Percentiles rank a stretch among this genome's conserved stretches.
These are phyloP conservation scores for Apophysomyces variabilis DNA, from an alignment of 371 early-diverging fungal genomes.

Conservation along the genomic window DNA sequence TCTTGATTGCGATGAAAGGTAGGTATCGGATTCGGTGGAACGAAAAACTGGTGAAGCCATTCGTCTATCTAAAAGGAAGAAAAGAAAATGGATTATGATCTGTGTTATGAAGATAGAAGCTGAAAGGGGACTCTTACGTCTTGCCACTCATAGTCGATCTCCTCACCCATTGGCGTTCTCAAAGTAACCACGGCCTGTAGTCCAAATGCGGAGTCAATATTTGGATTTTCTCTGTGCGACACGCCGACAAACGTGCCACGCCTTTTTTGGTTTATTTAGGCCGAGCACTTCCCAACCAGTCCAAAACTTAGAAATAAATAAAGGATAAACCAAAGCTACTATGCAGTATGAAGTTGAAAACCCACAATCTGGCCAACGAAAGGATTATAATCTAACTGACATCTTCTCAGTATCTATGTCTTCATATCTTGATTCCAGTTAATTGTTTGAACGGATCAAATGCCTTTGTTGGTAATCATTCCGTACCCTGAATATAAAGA, in stretches of 20 bases:
- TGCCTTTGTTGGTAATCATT: too few species aligned
- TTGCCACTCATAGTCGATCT: conserved; percentile 8
- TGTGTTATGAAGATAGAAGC: too few species aligned
- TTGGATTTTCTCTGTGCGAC: not conserved
- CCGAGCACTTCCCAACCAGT: too few species aligned
- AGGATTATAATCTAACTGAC: not conserved
- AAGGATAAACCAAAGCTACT: too few species aligned
- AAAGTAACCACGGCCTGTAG: not conserved
- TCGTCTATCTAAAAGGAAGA: conserved; percentile 15
- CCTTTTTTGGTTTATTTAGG: not conserved
- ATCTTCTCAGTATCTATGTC: too few species aligned
- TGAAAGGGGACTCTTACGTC: not conserved
- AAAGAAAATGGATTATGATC: not conserved
- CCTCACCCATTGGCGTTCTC: not conserved
- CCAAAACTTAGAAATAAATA: too few species aligned
- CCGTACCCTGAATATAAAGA: too few species aligned
- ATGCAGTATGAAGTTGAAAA: too few species aligned
- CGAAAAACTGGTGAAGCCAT: conserved; percentile 21
- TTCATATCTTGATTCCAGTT: too few species aligned
- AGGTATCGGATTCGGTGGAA: conserved; percentile 13
- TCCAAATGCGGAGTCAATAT: not conserved
- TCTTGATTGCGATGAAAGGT: conserved; percentile 11
- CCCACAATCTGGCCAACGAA: not conserved
- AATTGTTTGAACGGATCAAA: too few species aligned
- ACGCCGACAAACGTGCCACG: not conserved